Evolutionary conservation across 805 yeast species (phyloP).

Genomic region (Dipodascus geniculatus): DNA sequence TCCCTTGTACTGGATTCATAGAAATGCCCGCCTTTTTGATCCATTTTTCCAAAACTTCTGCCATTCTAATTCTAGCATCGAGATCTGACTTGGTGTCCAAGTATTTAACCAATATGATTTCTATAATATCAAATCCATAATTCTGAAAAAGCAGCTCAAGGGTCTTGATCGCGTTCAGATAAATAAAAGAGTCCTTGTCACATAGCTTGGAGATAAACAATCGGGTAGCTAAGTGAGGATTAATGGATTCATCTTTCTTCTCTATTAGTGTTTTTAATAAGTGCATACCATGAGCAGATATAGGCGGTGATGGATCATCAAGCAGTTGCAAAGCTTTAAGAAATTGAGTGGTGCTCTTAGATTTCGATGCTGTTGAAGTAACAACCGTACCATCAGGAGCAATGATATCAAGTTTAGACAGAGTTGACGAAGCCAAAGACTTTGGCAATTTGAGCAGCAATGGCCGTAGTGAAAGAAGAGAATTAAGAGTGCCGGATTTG

Average conservation of each 20-base stretch:
- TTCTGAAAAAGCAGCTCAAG: conserved; percentile 46
- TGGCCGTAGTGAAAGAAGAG: not conserved
- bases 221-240: conserved; percentile 40
- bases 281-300: conserved; percentile 76
- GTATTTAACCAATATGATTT: conserved; percentile 31
- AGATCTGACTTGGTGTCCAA: conserved; percentile 25
- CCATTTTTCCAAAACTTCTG: conserved; percentile 44
- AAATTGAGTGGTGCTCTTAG: conserved; percentile 16
- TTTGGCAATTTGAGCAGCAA: conserved; percentile 11
- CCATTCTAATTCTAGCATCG: conserved; percentile 66
- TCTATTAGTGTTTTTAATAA: conserved; percentile 45
- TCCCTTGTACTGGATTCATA: not conserved
- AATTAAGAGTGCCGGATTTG: not conserved
- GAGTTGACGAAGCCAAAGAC: conserved; percentile 10
- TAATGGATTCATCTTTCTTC: conserved; percentile 38
- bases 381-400: not conserved
- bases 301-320: conserved; percentile 70
- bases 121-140: conserved; percentile 26
- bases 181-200: conserved; percentile 80
- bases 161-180: conserved; percentile 74
- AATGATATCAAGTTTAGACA: conserved; percentile 7
- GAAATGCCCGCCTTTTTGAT: not conserved
- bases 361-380: not conserved
- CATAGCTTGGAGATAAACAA: conserved; percentile 53
- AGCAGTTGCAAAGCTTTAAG: conserved; percentile 54